Evolutionary conservation across 2,329 filamentous ascomycete species (phyloP), one percentile per base, ranked within the genome.

Genomic region (Chaetomium sp.): DNA sequence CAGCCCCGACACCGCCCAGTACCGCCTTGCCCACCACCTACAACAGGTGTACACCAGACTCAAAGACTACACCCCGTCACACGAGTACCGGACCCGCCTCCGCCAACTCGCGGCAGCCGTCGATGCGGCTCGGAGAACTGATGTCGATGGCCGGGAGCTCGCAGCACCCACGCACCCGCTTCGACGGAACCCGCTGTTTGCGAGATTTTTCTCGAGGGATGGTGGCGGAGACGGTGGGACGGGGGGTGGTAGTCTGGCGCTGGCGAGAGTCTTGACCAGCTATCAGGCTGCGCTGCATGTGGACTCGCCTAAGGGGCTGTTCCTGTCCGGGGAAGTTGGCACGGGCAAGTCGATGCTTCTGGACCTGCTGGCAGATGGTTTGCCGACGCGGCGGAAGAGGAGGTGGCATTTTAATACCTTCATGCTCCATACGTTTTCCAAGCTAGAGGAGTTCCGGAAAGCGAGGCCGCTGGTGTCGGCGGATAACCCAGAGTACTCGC

Each of bases 321-420:
- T 92, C 66, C 76, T 94, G 0, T 89, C 89, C 33, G 88, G 89
- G 6, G 88, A 91, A 66, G 89, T 94, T 1, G 89, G 89, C 9
- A 90, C 87, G 0, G 88, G 89, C 11, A 94, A 94, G 68, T 88
- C 84, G 5, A 91, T 94, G 87, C 78, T 94, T n/a, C 78, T 91
- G 11, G 88, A 92, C 65, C 73, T 94, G 0, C 81, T 94, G n/a
- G 87, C 87, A 11, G 85, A 90, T 51, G 87, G 86, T 50, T 71
- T 94, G 4, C 89, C 89, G 1, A 90, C 83, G 12, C 74, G 77
- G 45, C 85, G 84, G 65, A 92, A 92, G 73, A 77, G 79, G 62
- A 76, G 88, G 57, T 91, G 86, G 84, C 89, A 92, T 67, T 94
- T 91, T 71, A 90, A 89, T 67, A 90, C 87, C 0, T 94, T 94